A percentile compares a stretch with the other conserved stretches of the same genome.
Conservation (phyloP, 805 yeast genomes). For the Myxozyma lipomycoides region DNA sequence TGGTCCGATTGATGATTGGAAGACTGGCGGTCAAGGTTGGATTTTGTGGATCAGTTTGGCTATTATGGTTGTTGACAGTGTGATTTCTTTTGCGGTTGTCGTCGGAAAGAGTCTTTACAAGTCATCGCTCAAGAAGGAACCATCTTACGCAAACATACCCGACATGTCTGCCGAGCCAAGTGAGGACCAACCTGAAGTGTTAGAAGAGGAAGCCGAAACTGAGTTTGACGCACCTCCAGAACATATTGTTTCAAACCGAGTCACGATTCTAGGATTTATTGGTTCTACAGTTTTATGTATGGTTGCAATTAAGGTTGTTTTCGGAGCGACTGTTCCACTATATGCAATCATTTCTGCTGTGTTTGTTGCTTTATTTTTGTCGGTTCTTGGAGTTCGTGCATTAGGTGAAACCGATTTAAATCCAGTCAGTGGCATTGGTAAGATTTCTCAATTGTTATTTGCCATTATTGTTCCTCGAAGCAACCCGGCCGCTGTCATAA, state of each 20-base stretch:
- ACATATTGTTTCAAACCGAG: conserved; percentile 49
- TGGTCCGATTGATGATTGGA: conserved; percentile 88
- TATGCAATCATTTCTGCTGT: conserved; percentile 68
- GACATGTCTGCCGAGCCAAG: neutral
- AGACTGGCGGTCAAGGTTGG: conserved; percentile 95
- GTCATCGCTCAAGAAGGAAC: conserved; percentile 3
- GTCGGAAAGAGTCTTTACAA: conserved; percentile 19
- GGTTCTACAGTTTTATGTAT: conserved; percentile 67
- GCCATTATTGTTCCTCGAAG: conserved; percentile 71
- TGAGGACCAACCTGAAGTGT: conserved; percentile 5
- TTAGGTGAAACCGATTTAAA: conserved; percentile 94
- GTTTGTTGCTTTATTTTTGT: conserved; percentile 67
- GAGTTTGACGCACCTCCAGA: conserved; percentile 42
- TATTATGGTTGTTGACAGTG: conserved; percentile 89
- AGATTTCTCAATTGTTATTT: conserved; percentile 82
- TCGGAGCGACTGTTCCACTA: conserved; percentile 67
- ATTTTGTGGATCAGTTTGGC: conserved; percentile 89
- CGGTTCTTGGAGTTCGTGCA: conserved; percentile 87
- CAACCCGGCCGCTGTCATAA: conserved; percentile 76
- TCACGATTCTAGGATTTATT: conserved; percentile 58
- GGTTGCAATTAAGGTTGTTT: conserved; percentile 58
- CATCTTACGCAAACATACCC: conserved; percentile 9
- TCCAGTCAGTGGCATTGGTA: conserved; percentile 96
- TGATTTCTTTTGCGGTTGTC: conserved; percentile 65
- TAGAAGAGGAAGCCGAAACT: conserved; percentile 21